Evolutionary conservation across 2,329 filamentous ascomycete genomes (phyloP).

Genomic region (Lecanicillium sp.): DNA sequence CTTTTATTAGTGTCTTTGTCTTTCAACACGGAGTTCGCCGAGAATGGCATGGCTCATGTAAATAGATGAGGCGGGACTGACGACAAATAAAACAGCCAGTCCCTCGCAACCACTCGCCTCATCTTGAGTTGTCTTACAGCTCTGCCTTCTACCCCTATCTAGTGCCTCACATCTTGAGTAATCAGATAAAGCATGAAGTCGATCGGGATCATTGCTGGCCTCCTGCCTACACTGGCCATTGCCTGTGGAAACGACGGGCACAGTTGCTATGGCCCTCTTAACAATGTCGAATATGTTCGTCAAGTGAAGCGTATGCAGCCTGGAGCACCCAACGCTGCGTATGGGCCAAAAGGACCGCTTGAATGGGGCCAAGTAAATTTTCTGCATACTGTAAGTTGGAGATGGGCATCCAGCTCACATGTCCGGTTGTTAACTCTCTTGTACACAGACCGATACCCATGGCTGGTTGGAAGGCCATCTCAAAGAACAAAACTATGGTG

Average conservation of each 20-base stretch:
- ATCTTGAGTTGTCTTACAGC: background rate
- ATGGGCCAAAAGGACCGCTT: conserved; percentile 34
- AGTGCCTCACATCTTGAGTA: background rate
- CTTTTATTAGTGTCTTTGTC: too few relatives aligned
- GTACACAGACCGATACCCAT: conserved; percentile 51
- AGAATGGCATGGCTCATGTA: too few relatives aligned
- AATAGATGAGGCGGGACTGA: too few relatives aligned
- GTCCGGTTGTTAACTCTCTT: too few relatives aligned
- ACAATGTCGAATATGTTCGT: conserved; percentile 34
- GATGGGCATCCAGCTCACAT: background rate
- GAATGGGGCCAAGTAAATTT: conserved; percentile 59
- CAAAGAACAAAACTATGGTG: conserved; percentile 55
- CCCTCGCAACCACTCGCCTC: too few relatives aligned
- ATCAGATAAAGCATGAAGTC: conserved; percentile 4
- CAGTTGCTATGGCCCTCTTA: conserved; percentile 31
- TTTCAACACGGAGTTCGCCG: too few relatives aligned
- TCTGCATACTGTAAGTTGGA: conserved; percentile 38
- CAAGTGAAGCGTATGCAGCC: conserved; percentile 41
- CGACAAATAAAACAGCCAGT: too few relatives aligned
- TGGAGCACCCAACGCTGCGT: conserved; percentile 30
- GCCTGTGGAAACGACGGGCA: conserved; percentile 25
- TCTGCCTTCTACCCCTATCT: background rate
- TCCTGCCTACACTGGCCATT: conserved; percentile 13
- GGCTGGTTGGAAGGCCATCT: conserved; percentile 53
- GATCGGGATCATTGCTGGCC: background rate